Evolutionary conservation across 169 alveolate species (phyloP), one percentile per base, ranked within the genome.

Genomic region (Blepharisma undulans): DNA sequence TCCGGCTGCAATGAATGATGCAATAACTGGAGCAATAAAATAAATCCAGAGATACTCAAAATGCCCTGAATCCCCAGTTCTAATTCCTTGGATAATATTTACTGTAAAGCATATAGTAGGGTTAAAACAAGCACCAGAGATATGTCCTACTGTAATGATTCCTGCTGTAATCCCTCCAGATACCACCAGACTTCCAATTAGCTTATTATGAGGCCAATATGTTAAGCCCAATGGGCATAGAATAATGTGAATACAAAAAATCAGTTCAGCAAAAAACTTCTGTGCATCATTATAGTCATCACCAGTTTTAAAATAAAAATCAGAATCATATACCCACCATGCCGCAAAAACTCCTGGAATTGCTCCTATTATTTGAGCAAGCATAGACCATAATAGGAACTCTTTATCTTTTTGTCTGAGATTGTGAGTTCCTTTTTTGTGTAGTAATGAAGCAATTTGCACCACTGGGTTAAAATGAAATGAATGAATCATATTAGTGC

Each of bases 81-180:
- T 78, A 78, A 78, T 78, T 27, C 34, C 29, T 27, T 22, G 29
- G 66, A 78, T 34, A 27, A 86, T 61, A 32, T 86, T 86, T 8
- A 86, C 36, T 27, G 72, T 85, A 5, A 86, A 72, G n/a, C 76
- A 30, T 6, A 86, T 48, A 18, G 91, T 85, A 22, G 84, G 72
- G n/a, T 86, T 86, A 29, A 86, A 71, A 66, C 59, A 60, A 4
- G 72, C 91, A 10, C 84, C 91, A 71, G 91, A 86, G 0, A 86
- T 10, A 25, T 36, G 30, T 5, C 84, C 80, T 4, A 86, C 72
- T 3, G 84, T 48, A 4, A n/a, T 25, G 61, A 21, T 48, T 25
- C 91, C 91, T 2, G 91, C 91, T 6, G 72, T 27, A 18, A 71
- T 21, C 27, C 84, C 29, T 7, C 29, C 36, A 6, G 91, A 27